These are phyloP conservation scores for Smittium culicis DNA, from an alignment of 371 early-diverging fungal species.

Conservation along the genomic window DNA sequence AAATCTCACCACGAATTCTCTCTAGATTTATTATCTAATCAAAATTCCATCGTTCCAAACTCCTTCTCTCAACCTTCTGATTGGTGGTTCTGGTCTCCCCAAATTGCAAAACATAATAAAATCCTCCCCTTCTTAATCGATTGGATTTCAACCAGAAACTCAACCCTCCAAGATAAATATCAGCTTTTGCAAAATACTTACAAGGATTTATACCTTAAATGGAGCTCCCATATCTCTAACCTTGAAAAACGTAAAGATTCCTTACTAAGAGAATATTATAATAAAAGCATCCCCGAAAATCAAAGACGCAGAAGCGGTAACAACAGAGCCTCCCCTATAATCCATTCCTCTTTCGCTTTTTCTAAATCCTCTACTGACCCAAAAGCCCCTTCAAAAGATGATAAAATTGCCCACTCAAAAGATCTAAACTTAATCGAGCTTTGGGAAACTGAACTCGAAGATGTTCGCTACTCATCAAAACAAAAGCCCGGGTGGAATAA, in stretches of 20 bases:
- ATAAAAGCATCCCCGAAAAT: constrained; percentile 6
- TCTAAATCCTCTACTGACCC: constrained; percentile 15
- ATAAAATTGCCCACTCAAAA: constrained; percentile 14
- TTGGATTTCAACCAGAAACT: constrained; percentile 25
- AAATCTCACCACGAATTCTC: constrained; percentile 15
- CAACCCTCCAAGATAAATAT: constrained; percentile 30
- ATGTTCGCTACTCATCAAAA: not conserved
- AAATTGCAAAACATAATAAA: constrained; percentile 25
- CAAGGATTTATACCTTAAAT: constrained; percentile 34
- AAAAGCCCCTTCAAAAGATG: constrained; percentile 24
- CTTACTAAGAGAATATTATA: constrained; percentile 8
- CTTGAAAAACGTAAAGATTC: constrained; percentile 37
- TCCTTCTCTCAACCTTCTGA: constrained; percentile 35
- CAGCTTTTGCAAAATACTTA: constrained; percentile 36
- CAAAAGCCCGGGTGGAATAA: constrained; percentile 19
- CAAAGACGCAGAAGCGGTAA: constrained; percentile 13
- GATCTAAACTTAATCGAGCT: constrained; percentile 3
- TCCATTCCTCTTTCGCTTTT: constrained; percentile 32
- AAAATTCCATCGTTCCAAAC: constrained; percentile 32
- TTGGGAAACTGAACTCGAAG: constrained; percentile 8
- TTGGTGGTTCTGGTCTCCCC: constrained; percentile 47
- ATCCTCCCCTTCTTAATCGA: constrained; percentile 27
- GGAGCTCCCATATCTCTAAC: constrained; percentile 35
- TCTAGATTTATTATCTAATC: constrained; percentile 19
- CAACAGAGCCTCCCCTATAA: constrained; percentile 14